Evolutionary conservation across 2,329 filamentous ascomycete genomes (phyloP), one percentile per base, ranked within the genome.

Genomic region (Colletotrichum lentis): DNA sequence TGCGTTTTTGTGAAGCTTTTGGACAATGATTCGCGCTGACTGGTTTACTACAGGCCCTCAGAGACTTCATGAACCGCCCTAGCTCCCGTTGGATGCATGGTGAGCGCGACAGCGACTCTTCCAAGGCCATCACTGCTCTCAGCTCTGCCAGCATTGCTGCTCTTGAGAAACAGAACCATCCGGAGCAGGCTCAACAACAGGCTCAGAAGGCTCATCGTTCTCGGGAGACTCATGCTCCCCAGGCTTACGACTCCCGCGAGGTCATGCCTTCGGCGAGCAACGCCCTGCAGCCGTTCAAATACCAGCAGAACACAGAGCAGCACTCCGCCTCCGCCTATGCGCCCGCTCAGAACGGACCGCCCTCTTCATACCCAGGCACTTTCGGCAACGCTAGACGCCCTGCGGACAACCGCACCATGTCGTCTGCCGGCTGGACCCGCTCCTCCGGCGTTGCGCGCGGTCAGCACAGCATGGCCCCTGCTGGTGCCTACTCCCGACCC

Each of bases 141-240:
- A 68, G 56, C 35, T 56, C 62, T 8, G 62, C 62, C 20, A 68
- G 62, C 50, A 68, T 68, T n/a, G 66, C 66, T 52, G 66, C 66
- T 27, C 35, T 68, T 18, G 66, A 68, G 44, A 49, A 67, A 41
- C 49, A 65, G 37, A 65, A 55, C 27, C 62, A 55, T 11, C 49
- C 62, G 16, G n/a, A 37, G 18, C 35, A 46, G 14, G n/a, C 43
- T 49, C 31, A 59, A 31, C 43, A 59, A 31, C 44, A 49, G n/a
- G 7, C 27, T 11, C 43, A 47, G 16, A 27, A 47, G n/a, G 55
- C 27, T 20, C 47, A 50, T 22, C 27, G 20, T 8, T 14, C 50
- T 53, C 24, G n/a, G 27, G 18, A 37, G 16, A 27, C 57, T 31
- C 54, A 53, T 56, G 7, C 20, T 46, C 27, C 43, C n/a, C 22